Evolutionary conservation across 108 stramenopile species (phyloP).

Genomic region (Cyclotella baltica): DNA sequence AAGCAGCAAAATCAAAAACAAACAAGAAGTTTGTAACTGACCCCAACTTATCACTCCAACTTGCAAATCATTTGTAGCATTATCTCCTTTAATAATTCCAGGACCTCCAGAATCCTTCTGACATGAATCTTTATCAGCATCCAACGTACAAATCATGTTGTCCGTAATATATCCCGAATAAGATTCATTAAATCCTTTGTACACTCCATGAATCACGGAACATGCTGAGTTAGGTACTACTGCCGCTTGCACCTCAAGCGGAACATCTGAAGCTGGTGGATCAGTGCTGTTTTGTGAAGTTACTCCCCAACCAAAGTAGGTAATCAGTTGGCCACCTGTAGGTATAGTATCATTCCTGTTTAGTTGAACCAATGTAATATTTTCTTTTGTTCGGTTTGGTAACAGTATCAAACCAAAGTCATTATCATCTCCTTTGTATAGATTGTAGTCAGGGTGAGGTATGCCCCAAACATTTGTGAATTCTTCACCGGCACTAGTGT

Average conservation of each 20-base stretch:
- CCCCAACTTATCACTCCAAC: conserved; percentile 11
- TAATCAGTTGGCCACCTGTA: neutral
- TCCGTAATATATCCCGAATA: neutral
- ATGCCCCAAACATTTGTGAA: conserved; percentile 5
- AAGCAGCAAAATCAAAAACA: too few species aligned
- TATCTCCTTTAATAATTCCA: neutral
- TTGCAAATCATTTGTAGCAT: conserved; percentile 2
- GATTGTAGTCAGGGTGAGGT: neutral
- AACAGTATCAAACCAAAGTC: neutral
- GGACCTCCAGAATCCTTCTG: conserved; percentile 20
- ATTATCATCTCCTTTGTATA: neutral
- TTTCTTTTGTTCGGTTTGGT: neutral
- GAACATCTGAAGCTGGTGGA: neutral
- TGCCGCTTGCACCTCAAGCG: neutral
- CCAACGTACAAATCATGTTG: conserved; percentile 10
- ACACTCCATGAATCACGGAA: neutral
- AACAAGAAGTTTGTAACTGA: too few species aligned
- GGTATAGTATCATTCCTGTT: neutral
- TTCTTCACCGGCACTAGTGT: neutral
- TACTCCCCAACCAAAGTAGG: neutral
- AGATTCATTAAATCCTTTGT: neutral
- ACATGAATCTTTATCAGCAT: conserved; percentile 1
- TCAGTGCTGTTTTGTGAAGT: neutral
- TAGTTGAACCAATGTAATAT: neutral
- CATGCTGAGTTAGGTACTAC: neutral